Base-by-base conservation (phyloP, 352 stramenopile species). In the Phytophthora hybrid region DNA sequence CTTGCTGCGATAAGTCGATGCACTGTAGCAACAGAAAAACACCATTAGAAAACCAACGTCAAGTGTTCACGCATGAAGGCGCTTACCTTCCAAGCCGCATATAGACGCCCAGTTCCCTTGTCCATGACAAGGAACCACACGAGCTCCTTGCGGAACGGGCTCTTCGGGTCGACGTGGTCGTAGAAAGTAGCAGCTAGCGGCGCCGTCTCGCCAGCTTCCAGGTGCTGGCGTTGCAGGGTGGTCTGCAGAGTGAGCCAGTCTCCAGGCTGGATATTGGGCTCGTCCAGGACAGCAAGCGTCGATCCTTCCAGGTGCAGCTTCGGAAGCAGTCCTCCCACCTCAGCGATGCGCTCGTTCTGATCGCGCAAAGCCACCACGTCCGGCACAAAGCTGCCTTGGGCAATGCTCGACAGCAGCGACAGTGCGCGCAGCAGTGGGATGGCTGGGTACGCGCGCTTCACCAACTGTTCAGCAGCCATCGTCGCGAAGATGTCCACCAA, bases 161-260 rank as follows among this genome's bases (percentile, higher is more conserved):
- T 90, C 69, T 77, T 81, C 3, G 83, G 74, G 59, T 93, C 85
- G 5, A 93, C 85, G 31, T 88, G 78, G 56, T 94, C 89, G 60
- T 90, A 94, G 44, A 93, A 77, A 11, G 87, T 94, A 46, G 82
- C 74, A 16, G 87, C 84, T 16, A 88, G 73, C 4, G 83, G 71
- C n/a, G 89, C 86, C 32, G 65, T 73, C 29, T 83, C 76, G 7
- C 77, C 77, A 4, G 53, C 47, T 29, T 71, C 63, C 10, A 94
- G 53, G 55, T 94, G 86, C 41, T 83, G 67, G 31, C 89, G 87
- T 44, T 73, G 72, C 52, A 93, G 49, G 10, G 59, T 82, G 18
- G 90, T 77, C 61, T 89, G 74, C 37, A 93, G 63, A n/a, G 86
- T 96, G 59, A 96, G 71, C 84, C 84, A 96, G 70, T 96, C 89